Base-by-base conservation (phyloP, 768 basidiomycete genomes). In the Rhizopogon roseolus region DNA sequence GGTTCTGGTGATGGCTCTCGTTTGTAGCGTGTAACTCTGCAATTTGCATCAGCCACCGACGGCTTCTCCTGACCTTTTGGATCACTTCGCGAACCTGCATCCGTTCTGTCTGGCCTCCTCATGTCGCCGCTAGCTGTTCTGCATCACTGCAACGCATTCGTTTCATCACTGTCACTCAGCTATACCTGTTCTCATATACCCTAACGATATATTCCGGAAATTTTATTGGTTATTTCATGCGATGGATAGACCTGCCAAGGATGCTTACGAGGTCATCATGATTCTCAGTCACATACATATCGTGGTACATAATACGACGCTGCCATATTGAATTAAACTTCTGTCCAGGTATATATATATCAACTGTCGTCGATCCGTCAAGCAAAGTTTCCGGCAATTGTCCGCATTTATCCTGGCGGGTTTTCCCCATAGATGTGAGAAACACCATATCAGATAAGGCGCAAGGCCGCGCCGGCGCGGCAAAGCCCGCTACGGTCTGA, bases 1-100 rank as follows among this genome's bases (percentile, higher is more conserved):
- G 74, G 4, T 75, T 78, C 58, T 77, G 75, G 76, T 78, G 45
- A 46, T 41, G 5, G 29, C 25, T 32, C 45, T 11, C 22, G 19
- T 37, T 28, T 19, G 48, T 45, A 28, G 17, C 7, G 17, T 29
- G 11, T 16, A 34, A 14, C 13, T 17, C 13, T 14, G 2, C n/a
- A n/a, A 43, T 44, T 40, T 6, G 3, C 17, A 45, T 17, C 5
- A 8, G 14, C 17, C 32, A 22, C 32, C 36, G 34, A 48, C 16
- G 32, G 8, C 32, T 22, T 48, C 5, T 36, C 34, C 6, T 5
- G 14, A 17, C 14, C 16, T 16, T 22, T 16, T 14, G 19, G 46
- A 17, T 46, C 46, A 16, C 46, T 36, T 36, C 9, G 19, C 32
- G 19, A 48, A 48, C 32, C 11, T 48, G 34, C 34, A 13, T 36